Base-by-base conservation (phyloP, 768 basidiomycete species). In the Amanita fuliginea region DNA sequence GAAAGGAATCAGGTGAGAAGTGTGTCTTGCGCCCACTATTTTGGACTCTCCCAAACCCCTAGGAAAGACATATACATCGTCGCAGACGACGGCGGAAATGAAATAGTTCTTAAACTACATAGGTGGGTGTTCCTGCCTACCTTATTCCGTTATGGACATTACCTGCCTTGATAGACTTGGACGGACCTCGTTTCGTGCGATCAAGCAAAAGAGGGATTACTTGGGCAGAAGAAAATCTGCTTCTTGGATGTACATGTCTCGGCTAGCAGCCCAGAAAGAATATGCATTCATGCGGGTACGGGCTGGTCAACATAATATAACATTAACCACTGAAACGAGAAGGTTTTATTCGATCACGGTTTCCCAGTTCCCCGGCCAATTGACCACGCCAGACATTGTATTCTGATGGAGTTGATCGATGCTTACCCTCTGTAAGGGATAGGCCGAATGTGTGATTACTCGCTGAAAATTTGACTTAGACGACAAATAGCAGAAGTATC, bases 211-310 rank as follows among this genome's bases (percentile, higher is more conserved):
- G 61, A 75, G 96, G 52, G 96, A 99, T 61, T 99, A 98, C 62
- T 70, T 99, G 49, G 91, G 94, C 19, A 95, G 93, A 64, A 78
- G 96, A 36, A 92, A 92, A 65, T 89, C 86, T 14, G 95, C 96
- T 0, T 90, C 90, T 14, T 99, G 96, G 96, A 96, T 98, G 93
- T 98, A 97, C 67, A 90, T 99, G 89, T 94, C 91, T 18, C 78
- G 96, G 18, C 67, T 99, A 41, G 86, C 94, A 14, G 96, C 96
- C 7, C 86, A 95, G 68, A 98, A 97, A 62, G 96, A 99, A 63
- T 99, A 83, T 78, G 91, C 90, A 1, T 99, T 98, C 64, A 95
- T 99, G 90, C 97, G 96, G 75, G 95, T 91, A 42, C 22, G 56
- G 35, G 3, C 45, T 42, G 10, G 43, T 16, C 14, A 33, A 39